Base-by-base conservation (phyloP, 768 basidiomycete species). In the Cyclocybe aegerita region DNA sequence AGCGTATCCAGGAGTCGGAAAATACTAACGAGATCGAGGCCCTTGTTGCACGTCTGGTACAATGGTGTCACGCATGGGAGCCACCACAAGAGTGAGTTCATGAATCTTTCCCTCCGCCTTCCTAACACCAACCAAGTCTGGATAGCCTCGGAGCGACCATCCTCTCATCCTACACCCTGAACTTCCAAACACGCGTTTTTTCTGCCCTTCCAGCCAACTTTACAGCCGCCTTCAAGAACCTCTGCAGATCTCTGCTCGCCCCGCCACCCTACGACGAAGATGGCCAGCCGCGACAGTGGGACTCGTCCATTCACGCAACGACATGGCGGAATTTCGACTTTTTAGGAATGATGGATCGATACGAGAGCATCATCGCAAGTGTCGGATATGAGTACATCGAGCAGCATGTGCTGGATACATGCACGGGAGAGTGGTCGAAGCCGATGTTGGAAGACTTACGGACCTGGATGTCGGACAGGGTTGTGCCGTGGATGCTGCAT, bases 331-430 rank as follows among this genome's bases (percentile, higher is more conserved):
- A 82, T 1, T 83, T 90, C 52, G 87, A 87, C 48, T 70, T 71
- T 1, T 78, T 96, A 0, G 90, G 89, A 4, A 72, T 96, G 7
- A 74, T 90, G 23, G 88, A 91, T 53, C 84, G 91, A 29, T 93
- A 88, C 61, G 93, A 95, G 60, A 80, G 83, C 6, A 79, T 93
- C 50, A 82, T 98, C 29, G 83, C 89, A 14, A 84, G 83, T 43
- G 86, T 94, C 3, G 90, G 91, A 29, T 93, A 93, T 56, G 88
- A 90, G 60, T 82, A 85, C 57, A 94, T 99, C 54, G 91, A 94
- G 61, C 64, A 71, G 4, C 78, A 90, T 50, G 86, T 97, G 0
- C 48, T 78, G 49, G 74, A 75, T 52, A 81, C 79, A 2, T 93
- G 88, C 61, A 69, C 79, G 8, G 82, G 77, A 2, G 78, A 81